A percentile compares a stretch with the other conserved stretches of the same genome.
Evolutionary conservation across 148 eudicot genomes (phyloP).

Genomic region (Fagopyrum homotropicum): DNA sequence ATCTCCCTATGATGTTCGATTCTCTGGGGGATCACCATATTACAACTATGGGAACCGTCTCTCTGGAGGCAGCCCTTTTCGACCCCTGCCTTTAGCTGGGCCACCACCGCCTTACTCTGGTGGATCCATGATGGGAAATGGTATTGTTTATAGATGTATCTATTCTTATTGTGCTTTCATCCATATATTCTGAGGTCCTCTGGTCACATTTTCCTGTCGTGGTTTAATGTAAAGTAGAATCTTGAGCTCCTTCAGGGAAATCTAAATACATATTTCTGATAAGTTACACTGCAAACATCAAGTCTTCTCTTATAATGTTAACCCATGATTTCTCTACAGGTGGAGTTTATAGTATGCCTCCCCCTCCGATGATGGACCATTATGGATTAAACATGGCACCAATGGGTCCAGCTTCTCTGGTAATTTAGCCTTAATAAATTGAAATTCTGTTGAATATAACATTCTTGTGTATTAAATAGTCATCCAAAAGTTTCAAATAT

Average conservation of each 20-base stretch:
- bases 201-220: not conserved
- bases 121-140: slow-evolving; percentile 73
- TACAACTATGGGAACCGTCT: slow-evolving; percentile 62
- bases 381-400: slow-evolving; percentile 70
- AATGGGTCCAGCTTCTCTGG: slow-evolving; percentile 66
- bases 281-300: not conserved
- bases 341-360: slow-evolving; percentile 81
- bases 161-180: not conserved
- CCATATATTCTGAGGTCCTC: not conserved
- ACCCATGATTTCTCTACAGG: slow-evolving; percentile 30
- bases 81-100: slow-evolving; percentile 62
- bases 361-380: slow-evolving; percentile 72
- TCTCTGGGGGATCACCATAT: slow-evolving; percentile 73
- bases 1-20: slow-evolving; percentile 77
- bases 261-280: not conserved
- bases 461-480: not conserved
- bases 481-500: not conserved
- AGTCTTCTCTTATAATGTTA: not conserved
- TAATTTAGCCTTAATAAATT: slow-evolving; percentile 16
- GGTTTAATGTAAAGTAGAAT: not conserved
- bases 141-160: slow-evolving; percentile 2
- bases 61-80: slow-evolving; percentile 86
- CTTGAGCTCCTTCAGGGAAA: not conserved
- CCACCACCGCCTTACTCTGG: slow-evolving; percentile 68
- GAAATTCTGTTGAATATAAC: not conserved